Evolutionary conservation across 176 grass and related monocot genomes (phyloP).

Genomic region (Pontederia crassipes): DNA sequence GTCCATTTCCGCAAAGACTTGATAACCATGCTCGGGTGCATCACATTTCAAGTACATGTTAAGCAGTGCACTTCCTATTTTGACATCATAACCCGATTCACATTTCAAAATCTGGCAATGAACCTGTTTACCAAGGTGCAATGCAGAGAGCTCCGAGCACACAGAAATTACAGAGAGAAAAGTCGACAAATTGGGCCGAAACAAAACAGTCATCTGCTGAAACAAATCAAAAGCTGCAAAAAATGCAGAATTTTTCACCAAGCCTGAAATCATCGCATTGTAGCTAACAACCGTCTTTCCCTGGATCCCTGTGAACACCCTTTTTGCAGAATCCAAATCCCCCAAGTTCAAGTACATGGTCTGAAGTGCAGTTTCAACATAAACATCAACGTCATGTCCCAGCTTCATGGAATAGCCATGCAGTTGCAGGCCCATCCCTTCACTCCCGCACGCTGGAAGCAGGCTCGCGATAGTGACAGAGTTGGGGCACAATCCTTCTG

Average conservation of each 20-base stretch:
- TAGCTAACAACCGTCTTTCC: constrained; percentile 28
- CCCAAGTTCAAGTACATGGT: constrained; percentile 27
- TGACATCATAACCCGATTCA: constrained; percentile 13
- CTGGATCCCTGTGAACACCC: constrained; percentile 13
- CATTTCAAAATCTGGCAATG: constrained; percentile 24
- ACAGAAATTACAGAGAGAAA: constrained; percentile 27
- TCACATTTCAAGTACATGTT: constrained; percentile 31
- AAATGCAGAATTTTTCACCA: constrained; percentile 13
- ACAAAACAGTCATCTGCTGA: constrained; percentile 5
- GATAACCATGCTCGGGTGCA: constrained; percentile 15
- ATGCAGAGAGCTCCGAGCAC: constrained; percentile 11
- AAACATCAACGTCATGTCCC: constrained; percentile 14
- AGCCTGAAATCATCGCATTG: constrained; percentile 35
- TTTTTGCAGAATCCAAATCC: constrained; percentile 4
- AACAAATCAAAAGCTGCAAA: constrained; percentile 19
- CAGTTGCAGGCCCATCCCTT: constrained; percentile 21
- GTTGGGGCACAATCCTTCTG: constrained; percentile 4
- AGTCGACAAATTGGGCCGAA: constrained; percentile 15
- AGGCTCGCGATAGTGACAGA: constrained; percentile 24
- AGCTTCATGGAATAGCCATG: constrained; percentile 27
- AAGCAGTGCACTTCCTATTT: constrained; percentile 23
- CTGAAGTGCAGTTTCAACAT: constrained; percentile 24
- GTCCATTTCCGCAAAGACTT: constrained; percentile 23
- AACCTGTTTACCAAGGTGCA: constrained; percentile 20
- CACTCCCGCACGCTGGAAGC: constrained; percentile 13